phyloP scores from a whole-genome alignment of 169 alveolate genomes.

The Cryptosporidium sp. region DNA sequence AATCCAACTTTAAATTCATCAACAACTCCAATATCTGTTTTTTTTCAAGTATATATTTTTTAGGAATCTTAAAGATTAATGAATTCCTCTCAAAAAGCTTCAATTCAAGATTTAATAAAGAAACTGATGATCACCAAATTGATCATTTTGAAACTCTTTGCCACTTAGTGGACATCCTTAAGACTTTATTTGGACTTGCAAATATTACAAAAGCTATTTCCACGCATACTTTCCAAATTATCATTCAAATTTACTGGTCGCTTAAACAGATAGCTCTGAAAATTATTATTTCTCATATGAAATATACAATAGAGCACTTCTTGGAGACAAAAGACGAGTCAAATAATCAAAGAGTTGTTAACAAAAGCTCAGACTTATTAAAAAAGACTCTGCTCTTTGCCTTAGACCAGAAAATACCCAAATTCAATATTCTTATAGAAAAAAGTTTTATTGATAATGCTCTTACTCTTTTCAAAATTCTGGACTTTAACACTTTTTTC shows the following conservation, averaged over 20 bases:
- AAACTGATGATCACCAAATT: not conserved
- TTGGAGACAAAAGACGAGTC: not conserved
- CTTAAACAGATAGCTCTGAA: not conserved
- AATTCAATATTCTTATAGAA: slow-evolving; percentile 39
- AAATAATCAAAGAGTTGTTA: not conserved
- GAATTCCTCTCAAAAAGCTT: not conserved
- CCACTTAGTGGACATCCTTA: not conserved
- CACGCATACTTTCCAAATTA: not conserved
- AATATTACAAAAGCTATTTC: slow-evolving; percentile 7
- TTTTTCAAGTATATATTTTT: not conserved
- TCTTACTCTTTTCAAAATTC: not conserved
- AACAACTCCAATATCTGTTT: not conserved
- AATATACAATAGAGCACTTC: not conserved
- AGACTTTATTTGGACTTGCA: slow-evolving; percentile 16
- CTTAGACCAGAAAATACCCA: not conserved
- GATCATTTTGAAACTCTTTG: not conserved
- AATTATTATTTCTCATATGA: not conserved
- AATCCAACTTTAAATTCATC: not conserved
- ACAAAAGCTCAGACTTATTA: not conserved
- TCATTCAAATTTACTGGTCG: slow-evolving; percentile 9
- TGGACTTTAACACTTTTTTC: not conserved
- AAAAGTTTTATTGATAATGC: slow-evolving; percentile 42
- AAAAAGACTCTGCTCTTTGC: not conserved
- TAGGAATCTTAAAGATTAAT: not conserved
- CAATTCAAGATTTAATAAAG: not conserved